Evolutionary conservation across 164 flowering plant species (phyloP).

Genomic region (Stephania yunnanensis): DNA sequence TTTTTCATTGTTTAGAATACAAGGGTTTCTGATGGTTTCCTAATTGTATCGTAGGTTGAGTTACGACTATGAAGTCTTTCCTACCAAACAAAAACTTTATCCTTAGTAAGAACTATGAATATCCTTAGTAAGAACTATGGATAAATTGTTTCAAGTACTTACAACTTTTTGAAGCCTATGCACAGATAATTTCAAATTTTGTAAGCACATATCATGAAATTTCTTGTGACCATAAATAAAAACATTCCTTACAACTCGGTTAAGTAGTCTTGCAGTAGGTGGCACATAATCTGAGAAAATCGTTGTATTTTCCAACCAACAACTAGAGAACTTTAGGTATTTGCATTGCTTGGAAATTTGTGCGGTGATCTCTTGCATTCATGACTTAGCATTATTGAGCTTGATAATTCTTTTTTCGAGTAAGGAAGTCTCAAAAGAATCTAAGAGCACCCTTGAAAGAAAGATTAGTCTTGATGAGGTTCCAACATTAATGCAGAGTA

Average conservation of each 20-base stretch:
- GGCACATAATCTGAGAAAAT: slow-evolving; percentile 88
- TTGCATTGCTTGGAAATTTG: slow-evolving; percentile 7
- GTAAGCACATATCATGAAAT: background rate
- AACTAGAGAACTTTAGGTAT: slow-evolving; percentile 89
- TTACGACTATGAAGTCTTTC: background rate
- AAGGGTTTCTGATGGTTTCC: background rate
- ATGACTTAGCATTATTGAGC: slow-evolving; percentile 1
- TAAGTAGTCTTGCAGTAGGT: slow-evolving; percentile 43
- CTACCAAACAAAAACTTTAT: background rate
- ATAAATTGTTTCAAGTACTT: background rate
- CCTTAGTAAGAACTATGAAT: background rate
- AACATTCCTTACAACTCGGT: background rate
- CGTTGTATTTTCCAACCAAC: slow-evolving; percentile 93
- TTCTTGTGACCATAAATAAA: background rate
- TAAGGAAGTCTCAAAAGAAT: slow-evolving; percentile 95
- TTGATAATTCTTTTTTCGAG: slow-evolving; percentile 7
- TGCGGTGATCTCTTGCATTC: background rate
- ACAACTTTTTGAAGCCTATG: background rate
- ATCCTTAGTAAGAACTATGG: background rate
- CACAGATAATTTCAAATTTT: background rate
- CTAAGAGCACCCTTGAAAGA: slow-evolving; percentile 82
- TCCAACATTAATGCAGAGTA: slow-evolving; percentile 31
- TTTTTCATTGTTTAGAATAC: background rate
- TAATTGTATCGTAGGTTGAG: background rate
- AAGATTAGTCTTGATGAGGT: slow-evolving; percentile 93